Conservation (phyloP, 2,329 filamentous ascomycete genomes). For the Talaromyces verruculosus region DNA sequence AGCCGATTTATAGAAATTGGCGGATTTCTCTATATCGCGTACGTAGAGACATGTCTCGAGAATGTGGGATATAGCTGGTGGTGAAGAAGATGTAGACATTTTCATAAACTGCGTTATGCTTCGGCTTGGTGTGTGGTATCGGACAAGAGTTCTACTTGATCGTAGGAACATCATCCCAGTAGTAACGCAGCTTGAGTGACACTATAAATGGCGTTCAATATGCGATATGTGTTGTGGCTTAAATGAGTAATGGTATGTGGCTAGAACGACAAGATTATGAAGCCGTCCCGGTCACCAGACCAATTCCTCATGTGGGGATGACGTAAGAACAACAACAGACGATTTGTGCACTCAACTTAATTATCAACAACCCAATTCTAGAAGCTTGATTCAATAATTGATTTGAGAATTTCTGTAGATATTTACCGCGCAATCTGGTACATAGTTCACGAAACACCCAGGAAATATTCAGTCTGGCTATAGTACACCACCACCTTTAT, state of each 20-base stretch:
- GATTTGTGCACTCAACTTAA: neutral
- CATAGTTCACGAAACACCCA: neutral
- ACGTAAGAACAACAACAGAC: neutral
- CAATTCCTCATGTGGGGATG: neutral
- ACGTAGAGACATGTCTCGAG: constrained; percentile 34
- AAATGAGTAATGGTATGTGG: neutral
- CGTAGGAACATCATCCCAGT: neutral
- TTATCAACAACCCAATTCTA: neutral
- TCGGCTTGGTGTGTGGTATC: neutral
- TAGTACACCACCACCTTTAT: neutral
- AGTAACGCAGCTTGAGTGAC: neutral
- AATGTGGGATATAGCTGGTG: constrained; percentile 30
- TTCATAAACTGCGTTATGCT: neutral
- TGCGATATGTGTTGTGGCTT: neutral
- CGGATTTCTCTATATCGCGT: constrained; percentile 26
- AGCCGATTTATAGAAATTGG: constrained; percentile 30
- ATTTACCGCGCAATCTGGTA: neutral
- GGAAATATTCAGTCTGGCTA: neutral
- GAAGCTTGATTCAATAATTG: neutral
- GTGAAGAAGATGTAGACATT: constrained; percentile 9
- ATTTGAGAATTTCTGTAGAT: neutral
- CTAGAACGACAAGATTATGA: constrained; percentile 3
- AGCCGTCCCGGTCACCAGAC: neutral
- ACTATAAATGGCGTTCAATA: neutral
- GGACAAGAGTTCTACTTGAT: neutral